Conservation (phyloP, 805 yeast genomes). For the Cyberlindnera galapagoensis region DNA sequence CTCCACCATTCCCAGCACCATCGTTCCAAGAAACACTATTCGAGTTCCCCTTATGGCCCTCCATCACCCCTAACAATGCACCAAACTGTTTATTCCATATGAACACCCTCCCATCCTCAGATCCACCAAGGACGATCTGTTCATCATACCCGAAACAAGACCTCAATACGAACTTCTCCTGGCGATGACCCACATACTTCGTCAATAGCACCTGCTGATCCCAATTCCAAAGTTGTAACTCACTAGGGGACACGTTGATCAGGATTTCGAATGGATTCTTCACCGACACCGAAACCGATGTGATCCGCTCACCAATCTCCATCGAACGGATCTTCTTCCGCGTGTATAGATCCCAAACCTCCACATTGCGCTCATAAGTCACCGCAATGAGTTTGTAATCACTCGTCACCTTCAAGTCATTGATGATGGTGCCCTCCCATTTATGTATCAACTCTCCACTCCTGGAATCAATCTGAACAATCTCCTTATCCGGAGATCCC, state of each 20-base stretch:
- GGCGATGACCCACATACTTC: conserved; percentile 68
- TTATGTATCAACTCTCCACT: conserved; percentile 24
- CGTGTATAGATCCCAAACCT: conserved; percentile 48
- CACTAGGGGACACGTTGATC: conserved; percentile 66
- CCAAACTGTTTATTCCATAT: conserved; percentile 76
- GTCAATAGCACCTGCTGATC: conserved; percentile 48
- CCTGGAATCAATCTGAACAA: conserved; percentile 38
- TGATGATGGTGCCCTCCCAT: conserved; percentile 43
- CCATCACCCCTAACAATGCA: conserved; percentile 48
- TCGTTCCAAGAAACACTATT: conserved; percentile 79
- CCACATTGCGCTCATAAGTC: conserved; percentile 54
- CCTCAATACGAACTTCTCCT: conserved; percentile 61
- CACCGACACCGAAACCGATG: conserved; percentile 55
- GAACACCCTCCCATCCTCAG: conserved; percentile 73
- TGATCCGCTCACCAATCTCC: conserved; percentile 49
- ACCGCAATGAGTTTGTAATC: conserved; percentile 62
- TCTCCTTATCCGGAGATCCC: conserved; percentile 72
- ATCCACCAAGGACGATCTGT: conserved; percentile 69
- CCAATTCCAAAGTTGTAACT: conserved; percentile 78
- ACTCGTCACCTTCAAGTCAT: conserved; percentile 61
- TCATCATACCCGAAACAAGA: conserved; percentile 73
- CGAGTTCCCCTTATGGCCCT: conserved; percentile 61
- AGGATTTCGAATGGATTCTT: conserved; percentile 48
- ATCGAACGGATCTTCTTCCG: conserved; percentile 38
- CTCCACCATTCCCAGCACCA: conserved; percentile 25